These are phyloP conservation scores for Hyparrhenia diplandra DNA, from an alignment of 176 grass and related monocot species.

Conservation along the genomic window DNA sequence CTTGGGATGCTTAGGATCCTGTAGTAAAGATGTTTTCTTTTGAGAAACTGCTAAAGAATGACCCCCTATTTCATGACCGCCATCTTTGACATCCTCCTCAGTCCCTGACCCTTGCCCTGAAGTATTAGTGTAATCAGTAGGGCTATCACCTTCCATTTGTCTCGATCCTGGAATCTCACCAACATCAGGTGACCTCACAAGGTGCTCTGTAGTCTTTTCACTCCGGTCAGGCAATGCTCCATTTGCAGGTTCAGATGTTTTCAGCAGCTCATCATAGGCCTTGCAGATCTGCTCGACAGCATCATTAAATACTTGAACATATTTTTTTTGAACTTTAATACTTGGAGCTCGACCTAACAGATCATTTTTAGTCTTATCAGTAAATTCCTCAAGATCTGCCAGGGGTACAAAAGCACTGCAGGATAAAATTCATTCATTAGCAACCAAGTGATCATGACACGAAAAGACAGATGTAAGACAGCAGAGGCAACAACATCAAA, in stretches of 20 bases:
- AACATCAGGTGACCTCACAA: constrained; percentile 42
- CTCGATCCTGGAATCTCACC: constrained; percentile 34
- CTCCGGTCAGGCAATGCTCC: constrained; percentile 28
- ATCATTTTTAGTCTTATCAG: constrained; percentile 59
- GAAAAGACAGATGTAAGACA: not conserved
- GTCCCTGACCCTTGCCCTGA: constrained; percentile 24
- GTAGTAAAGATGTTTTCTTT: constrained; percentile 36
- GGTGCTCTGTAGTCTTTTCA: constrained; percentile 37
- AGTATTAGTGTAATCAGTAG: constrained; percentile 28
- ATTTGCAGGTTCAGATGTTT: constrained; percentile 42
- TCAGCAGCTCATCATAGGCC: constrained; percentile 57
- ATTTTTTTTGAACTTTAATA: constrained; percentile 59
- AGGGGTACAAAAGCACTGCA: constrained; percentile 80
- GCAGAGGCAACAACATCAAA: constrained; percentile 8
- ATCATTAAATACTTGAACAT: constrained; percentile 48
- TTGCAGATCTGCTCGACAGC: constrained; percentile 90
- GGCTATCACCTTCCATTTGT: constrained; percentile 31
- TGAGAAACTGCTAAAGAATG: constrained; percentile 29
- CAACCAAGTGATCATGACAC: constrained; percentile 17
- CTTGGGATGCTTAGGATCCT: constrained; percentile 29
- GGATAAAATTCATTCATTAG: constrained; percentile 31
- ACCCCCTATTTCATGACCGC: constrained; percentile 26
- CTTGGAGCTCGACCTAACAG: constrained; percentile 50
- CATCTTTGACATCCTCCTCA: constrained; percentile 15
- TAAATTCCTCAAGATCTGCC: constrained; percentile 85